phyloP scores from a whole-genome alignment of 768 basidiomycete species.

The Mycena belliarum region DNA sequence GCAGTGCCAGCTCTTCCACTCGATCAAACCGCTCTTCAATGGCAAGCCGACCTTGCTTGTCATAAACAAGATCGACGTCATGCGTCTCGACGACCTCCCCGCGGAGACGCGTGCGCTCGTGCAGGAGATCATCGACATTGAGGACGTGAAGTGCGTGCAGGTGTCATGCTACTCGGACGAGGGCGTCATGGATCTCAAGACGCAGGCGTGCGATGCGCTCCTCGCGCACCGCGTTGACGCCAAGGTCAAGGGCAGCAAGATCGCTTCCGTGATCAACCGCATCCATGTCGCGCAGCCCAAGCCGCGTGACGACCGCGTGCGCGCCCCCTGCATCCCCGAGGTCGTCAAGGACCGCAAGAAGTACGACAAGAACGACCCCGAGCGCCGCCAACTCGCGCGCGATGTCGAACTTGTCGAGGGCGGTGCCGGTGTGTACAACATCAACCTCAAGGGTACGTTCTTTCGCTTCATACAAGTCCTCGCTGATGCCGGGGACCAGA shows the following conservation, averaged over 20 bases:
- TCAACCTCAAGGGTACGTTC: slow-evolving; percentile 88
- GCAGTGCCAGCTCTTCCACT: slow-evolving; percentile 98
- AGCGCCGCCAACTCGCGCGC: slow-evolving; percentile 68
- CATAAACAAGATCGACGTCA: too few relatives aligned
- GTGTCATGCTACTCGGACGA: slow-evolving; percentile 96
- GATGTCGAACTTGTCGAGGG: slow-evolving; percentile 88
- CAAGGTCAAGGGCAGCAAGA: slow-evolving; percentile 92
- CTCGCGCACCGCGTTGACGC: slow-evolving; percentile 92
- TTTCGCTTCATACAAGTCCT: too few relatives aligned
- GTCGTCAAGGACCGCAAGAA: slow-evolving; percentile 72
- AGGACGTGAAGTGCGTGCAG: slow-evolving; percentile 75
- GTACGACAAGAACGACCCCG: slow-evolving; percentile 86
- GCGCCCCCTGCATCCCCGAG: slow-evolving; percentile 90
- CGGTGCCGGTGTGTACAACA: slow-evolving; percentile 88
- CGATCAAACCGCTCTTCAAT: slow-evolving; percentile 62
- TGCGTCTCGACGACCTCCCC: too few relatives aligned
- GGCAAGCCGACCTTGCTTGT: too few relatives aligned
- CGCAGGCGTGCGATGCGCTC: slow-evolving; percentile 91
- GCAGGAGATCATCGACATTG: slow-evolving; percentile 70
- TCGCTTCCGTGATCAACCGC: slow-evolving; percentile 90
- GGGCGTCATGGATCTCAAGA: slow-evolving; percentile 96
- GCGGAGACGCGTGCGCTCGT: too few relatives aligned
- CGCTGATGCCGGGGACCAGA: too few relatives aligned
- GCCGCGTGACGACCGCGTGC: slow-evolving; percentile 84
- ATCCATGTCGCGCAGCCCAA: slow-evolving; percentile 95